Conservation (phyloP, 495 filamentous ascomycete genomes). For the Neurospora sp. region DNA sequence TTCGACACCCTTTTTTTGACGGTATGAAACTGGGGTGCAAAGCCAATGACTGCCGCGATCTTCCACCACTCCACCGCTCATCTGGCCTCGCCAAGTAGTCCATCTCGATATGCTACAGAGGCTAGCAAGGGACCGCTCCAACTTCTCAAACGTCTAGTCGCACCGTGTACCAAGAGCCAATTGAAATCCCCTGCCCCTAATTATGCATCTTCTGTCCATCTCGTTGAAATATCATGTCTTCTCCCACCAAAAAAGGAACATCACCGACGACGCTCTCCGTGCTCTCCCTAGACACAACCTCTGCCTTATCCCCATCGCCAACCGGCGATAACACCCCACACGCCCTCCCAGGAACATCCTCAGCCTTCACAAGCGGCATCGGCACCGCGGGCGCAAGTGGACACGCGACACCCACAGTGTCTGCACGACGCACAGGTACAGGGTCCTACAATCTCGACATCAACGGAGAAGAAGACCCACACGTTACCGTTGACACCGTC, state of each 20-base stretch:
- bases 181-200: conserved; percentile 1
- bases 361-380: background rate
- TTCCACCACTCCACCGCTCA: conserved; percentile 7
- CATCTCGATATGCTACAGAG: background rate
- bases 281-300: background rate
- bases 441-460: background rate
- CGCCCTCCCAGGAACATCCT: background rate
- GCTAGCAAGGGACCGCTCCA: background rate
- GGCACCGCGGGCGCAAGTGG: background rate
- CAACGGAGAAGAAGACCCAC: background rate
- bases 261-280: background rate
- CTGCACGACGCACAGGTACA: background rate
- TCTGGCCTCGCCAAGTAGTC: conserved; percentile 5
- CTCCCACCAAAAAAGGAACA: background rate
- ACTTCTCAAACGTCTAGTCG: background rate
- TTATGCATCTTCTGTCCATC: background rate
- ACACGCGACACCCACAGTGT: conserved; percentile 6
- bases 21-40: background rate
- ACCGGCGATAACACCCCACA: background rate
- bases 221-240: background rate
- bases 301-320: conserved; percentile 1
- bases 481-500: background rate
- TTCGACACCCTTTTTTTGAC: background rate
- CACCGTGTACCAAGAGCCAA: background rate
- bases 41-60: conserved; percentile 2